phyloP scores from a whole-genome alignment of 345 rosid genomes.

The Anastatica hierochuntica region DNA sequence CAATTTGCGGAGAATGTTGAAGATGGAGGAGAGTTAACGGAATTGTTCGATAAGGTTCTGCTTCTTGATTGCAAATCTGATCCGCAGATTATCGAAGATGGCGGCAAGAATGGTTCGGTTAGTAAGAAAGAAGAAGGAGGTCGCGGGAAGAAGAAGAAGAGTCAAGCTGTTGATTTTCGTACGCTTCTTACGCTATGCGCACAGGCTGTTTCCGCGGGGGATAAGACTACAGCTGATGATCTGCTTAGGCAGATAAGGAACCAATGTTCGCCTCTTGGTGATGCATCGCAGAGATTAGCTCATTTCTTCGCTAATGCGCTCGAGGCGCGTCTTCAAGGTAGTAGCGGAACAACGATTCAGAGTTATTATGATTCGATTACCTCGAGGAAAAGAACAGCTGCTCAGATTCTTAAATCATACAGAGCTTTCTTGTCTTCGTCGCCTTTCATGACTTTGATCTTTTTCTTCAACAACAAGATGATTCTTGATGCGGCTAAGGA shows the following conservation, averaged over 20 bases:
- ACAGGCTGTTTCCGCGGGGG: background rate
- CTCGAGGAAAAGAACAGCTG: background rate
- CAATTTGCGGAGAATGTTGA: conserved; percentile 41
- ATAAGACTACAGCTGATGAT: background rate
- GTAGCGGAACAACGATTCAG: background rate
- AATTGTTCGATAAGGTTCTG: conserved; percentile 62
- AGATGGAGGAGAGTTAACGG: conserved; percentile 43
- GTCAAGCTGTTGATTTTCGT: conserved; percentile 58
- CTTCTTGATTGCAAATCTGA: conserved; percentile 26
- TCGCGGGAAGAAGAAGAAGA: conserved; percentile 34
- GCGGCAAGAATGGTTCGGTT: conserved; percentile 23
- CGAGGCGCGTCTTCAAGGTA: background rate
- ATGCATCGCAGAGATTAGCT: background rate
- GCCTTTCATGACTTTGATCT: background rate
- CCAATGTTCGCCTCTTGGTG: background rate
- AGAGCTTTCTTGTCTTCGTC: background rate
- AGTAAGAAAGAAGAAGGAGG: conserved; percentile 33
- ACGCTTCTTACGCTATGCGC: conserved; percentile 41
- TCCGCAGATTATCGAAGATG: conserved; percentile 8
- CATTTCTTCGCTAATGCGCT: background rate
- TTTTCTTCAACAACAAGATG: background rate
- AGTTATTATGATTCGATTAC: background rate
- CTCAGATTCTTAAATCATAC: background rate
- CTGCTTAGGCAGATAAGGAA: background rate
- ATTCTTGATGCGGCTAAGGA: conserved; percentile 26